Conservation (phyloP, 2,329 filamentous ascomycete genomes). For the Monilinia fructicola region DNA sequence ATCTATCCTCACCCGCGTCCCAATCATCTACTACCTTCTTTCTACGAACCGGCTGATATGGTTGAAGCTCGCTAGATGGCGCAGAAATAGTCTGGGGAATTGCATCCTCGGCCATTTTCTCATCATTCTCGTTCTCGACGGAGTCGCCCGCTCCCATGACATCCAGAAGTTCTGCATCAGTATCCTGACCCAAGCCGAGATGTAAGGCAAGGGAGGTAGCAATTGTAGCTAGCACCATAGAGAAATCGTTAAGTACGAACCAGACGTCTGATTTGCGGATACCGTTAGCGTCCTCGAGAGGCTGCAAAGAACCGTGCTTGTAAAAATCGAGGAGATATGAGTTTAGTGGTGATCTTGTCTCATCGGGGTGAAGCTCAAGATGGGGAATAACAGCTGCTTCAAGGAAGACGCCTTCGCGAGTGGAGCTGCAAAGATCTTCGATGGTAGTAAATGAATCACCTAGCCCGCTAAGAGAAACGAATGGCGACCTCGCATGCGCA, state of each 20-base stretch:
- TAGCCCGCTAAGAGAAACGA: slow-evolving; percentile 69
- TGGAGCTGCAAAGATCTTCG: slow-evolving; percentile 64
- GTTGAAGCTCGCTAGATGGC: slow-evolving; percentile 18
- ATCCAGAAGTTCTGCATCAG: slow-evolving; percentile 47
- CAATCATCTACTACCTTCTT: slow-evolving; percentile 51
- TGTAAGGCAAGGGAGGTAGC: slow-evolving; percentile 62
- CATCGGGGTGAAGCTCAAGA: slow-evolving; percentile 59
- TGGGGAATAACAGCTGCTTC: slow-evolving; percentile 73
- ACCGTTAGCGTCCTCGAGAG: slow-evolving; percentile 62
- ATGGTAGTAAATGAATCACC: slow-evolving; percentile 64
- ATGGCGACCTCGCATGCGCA: slow-evolving; percentile 60
- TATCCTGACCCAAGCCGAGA: slow-evolving; percentile 52
- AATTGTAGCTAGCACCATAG: slow-evolving; percentile 66
- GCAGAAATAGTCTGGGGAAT: slow-evolving; percentile 24
- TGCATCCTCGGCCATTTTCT: slow-evolving; percentile 40
- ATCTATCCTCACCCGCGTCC: slow-evolving; percentile 46
- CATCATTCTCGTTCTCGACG: slow-evolving; percentile 44
- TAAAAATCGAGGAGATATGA: slow-evolving; percentile 75
- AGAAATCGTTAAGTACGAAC: slow-evolving; percentile 70
- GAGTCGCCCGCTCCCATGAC: slow-evolving; percentile 52
- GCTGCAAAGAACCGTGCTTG: slow-evolving; percentile 65
- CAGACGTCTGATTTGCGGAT: slow-evolving; percentile 67
- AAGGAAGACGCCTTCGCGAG: slow-evolving; percentile 68
- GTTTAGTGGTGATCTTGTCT: slow-evolving; percentile 55
- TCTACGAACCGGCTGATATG: slow-evolving; percentile 26